Evolutionary conservation across 306 rosid genomes (phyloP).

Genomic region (Corylus heterophylla): DNA sequence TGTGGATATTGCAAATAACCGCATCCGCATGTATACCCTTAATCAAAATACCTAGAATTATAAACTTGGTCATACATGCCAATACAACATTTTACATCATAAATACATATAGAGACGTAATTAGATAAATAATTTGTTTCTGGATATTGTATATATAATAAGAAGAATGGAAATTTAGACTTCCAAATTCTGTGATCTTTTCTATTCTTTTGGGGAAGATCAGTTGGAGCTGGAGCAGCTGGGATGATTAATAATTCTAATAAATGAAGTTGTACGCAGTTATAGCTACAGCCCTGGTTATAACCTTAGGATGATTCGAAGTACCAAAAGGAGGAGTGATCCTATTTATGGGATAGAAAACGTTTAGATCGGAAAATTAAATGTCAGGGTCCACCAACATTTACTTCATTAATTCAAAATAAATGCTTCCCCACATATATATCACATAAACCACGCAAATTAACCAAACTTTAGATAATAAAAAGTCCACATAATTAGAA

Average conservation of each 20-base stretch:
- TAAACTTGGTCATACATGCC: too few species aligned
- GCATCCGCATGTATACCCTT: too few species aligned
- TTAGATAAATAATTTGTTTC: too few species aligned
- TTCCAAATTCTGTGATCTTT: not conserved
- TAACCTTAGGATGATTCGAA: not conserved
- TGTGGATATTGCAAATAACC: too few species aligned
- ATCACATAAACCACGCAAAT: not conserved
- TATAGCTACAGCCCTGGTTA: not conserved
- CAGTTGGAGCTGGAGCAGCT: too few species aligned
- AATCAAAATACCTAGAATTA: too few species aligned
- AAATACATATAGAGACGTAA: too few species aligned
- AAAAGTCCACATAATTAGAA: not conserved
- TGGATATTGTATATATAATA: not conserved
- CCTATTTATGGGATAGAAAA: not conserved
- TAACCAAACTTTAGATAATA: not conserved
- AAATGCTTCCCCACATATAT: not conserved
- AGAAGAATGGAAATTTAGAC: not conserved
- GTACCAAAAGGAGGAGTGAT: not conserved
- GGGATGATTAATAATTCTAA: too few species aligned
- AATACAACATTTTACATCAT: too few species aligned
- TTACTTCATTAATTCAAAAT: not conserved
- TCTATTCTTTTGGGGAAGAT: not conserved
- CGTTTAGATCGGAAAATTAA: not conserved
- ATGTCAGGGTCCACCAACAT: not conserved
- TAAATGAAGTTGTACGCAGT: too few species aligned